Base-by-base conservation (phyloP, 78 protist species). In the Dictyostelium purpureum region DNA sequence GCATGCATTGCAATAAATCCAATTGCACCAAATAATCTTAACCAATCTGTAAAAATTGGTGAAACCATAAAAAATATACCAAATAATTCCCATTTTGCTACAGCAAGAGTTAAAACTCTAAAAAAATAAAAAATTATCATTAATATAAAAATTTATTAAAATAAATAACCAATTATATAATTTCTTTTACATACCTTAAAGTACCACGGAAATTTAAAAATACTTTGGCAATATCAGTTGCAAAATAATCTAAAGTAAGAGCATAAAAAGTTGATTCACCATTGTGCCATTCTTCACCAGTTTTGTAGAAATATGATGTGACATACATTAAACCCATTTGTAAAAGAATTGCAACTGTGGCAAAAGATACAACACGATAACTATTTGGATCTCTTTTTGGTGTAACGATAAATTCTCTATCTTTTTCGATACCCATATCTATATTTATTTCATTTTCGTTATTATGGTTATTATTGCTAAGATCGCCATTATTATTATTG, bases 241-340 rank as follows among this genome's bases (percentile, higher is more conserved):
- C 45, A 28, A 78, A 78, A 66, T 61, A 78, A 24, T 56, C 73
- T 4, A 78, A 14, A 19, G 75, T 21, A 24, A 78, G 21, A 16
- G 87, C 87, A 35, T 78, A 78, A 26, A 61, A 78, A 7, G 87
- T 61, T 4, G 87, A 70, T 61, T 78, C 87, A 63, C 87, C 87
- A 78, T 78, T 78, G 14, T 31, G 3, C 87, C 87, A 78, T 43
- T 78, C 87, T 56, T 78, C 87, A 61, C 87, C 87, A 61, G 52
- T 21, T 28, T 78, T 78, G 56, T 78, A 73, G 87, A 78, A 78
- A 28, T 33, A 78, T 1, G 74, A 61, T 2, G 87, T 28, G 2
- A 61, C 24, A 19, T 78, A 78, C 87, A 78, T 78, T 3, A 16
- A 61, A 38, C 70, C 63, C 87, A 78, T 61, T 43, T 78, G 87